Evolutionary conservation across 192 early-diverging fungal genomes (phyloP), one percentile per base, ranked within the genome.

Genomic region (Backusella morwellensis): DNA sequence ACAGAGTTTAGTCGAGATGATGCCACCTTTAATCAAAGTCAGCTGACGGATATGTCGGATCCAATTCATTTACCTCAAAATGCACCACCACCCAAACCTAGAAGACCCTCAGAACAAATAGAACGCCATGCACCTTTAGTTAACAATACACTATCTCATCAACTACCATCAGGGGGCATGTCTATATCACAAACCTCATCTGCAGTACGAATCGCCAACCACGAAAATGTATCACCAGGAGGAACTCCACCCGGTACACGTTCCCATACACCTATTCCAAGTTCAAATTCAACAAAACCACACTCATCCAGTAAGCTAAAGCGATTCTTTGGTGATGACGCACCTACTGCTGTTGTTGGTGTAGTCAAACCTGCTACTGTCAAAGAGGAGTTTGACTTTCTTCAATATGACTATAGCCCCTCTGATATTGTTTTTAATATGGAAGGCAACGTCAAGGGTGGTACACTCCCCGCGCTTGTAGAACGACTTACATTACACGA

Each of bases 401-500:
- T 96, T 50, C 79, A 83, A 42, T 89, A 92, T 75, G 94, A 95
- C 75, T 90, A 91, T 74, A 63, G 74, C 8, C 84, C 86, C 12
- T 86, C 90, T 56, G 93, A 93, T 1, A 80, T 96, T 70, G 81
- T 91, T 2, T 88, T 93, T 75, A 93, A 92, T 79, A 88, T 85
- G 83, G 95, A 96, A 68, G 93, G 92, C 4, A 83, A 89, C 71
- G 93, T 96, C 42, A 92, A 91, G 70, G 95, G 95, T 73, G 95
- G 93, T 54, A 95, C 93, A 11, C 85, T 96, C 29, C 68, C 80
- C 2, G 93, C 93, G n/a, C 82, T 96, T 3, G 86, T 96, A 12
- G 94, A 96, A 81, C 85, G 93, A 3, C 83, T 96, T 52, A 96
- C 94, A 1, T 81, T 94, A 6, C 95, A 96, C 70, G 95, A 96